These are phyloP conservation scores for Alnus rubra DNA, from an alignment of 306 rosid species.

Conservation along the genomic window DNA sequence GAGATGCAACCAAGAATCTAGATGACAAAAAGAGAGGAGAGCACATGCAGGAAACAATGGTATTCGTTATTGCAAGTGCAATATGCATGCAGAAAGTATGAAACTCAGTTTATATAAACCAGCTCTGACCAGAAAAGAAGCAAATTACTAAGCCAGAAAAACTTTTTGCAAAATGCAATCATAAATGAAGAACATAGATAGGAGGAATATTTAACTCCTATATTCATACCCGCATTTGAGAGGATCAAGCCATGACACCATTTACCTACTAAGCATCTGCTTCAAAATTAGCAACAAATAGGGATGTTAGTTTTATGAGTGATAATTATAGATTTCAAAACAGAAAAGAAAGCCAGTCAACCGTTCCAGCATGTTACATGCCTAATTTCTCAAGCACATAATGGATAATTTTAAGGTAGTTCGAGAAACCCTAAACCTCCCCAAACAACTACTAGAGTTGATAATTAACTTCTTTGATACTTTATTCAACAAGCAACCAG, in stretches of 20 bases:
- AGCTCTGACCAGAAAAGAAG: neutral
- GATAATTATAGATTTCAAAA: neutral
- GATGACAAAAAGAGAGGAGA: neutral
- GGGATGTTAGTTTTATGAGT: neutral
- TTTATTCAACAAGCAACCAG: too few species aligned
- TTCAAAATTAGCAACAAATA: slow-evolving; percentile 9
- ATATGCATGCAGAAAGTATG: neutral
- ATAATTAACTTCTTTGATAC: too few species aligned
- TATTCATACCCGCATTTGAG: slow-evolving; percentile 34
- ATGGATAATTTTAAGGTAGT: too few species aligned
- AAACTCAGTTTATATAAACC: neutral
- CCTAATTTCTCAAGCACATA: too few species aligned
- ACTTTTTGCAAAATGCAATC: neutral
- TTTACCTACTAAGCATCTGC: slow-evolving; percentile 39
- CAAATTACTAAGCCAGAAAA: neutral
- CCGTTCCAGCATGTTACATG: neutral
- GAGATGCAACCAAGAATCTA: neutral
- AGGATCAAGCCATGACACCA: slow-evolving; percentile 21
- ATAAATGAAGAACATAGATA: neutral
- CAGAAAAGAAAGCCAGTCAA: neutral
- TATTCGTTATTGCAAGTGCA: neutral
- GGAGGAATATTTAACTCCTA: neutral
- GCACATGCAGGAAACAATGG: neutral
- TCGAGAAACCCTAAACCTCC: too few species aligned
- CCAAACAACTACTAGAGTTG: too few species aligned